Conservation (phyloP, 2,329 filamentous ascomycete genomes). For the Alternaria metachromatica region DNA sequence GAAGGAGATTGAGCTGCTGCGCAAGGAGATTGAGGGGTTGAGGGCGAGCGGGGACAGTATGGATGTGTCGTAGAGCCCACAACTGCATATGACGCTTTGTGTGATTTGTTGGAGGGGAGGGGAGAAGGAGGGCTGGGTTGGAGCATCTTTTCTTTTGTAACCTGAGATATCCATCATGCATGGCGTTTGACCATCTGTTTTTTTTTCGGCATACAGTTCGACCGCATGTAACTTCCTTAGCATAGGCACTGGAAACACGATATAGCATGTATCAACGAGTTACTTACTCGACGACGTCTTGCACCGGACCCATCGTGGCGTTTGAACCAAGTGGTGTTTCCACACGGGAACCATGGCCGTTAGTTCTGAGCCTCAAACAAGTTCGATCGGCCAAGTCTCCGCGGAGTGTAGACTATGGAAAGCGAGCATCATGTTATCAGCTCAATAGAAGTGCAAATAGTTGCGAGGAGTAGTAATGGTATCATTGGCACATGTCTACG, state of each 20-base stretch:
- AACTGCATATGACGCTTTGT: background rate
- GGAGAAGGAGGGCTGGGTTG: background rate
- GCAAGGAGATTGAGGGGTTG: constrained; percentile 32
- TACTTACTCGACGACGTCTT: background rate
- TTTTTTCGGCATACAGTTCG: background rate
- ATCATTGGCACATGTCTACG: background rate
- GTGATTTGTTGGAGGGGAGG: background rate
- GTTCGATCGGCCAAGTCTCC: background rate
- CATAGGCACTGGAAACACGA: background rate
- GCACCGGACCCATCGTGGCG: background rate
- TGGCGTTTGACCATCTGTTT: background rate
- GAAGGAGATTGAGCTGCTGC: constrained; percentile 35
- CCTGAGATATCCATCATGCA: constrained; percentile 9
- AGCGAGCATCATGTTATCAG: background rate
- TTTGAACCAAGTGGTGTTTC: background rate
- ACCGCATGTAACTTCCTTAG: background rate
- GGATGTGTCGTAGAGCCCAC: constrained; percentile 26
- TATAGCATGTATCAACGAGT: background rate
- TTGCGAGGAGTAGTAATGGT: background rate
- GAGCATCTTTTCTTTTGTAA: background rate
- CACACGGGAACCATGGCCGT: background rate
- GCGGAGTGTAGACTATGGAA: background rate
- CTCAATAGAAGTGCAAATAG: background rate
- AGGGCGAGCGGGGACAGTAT: constrained; percentile 23
- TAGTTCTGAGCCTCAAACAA: background rate